Conservation (phyloP, 768 basidiomycete genomes). For the Mycena albidolilacea region DNA sequence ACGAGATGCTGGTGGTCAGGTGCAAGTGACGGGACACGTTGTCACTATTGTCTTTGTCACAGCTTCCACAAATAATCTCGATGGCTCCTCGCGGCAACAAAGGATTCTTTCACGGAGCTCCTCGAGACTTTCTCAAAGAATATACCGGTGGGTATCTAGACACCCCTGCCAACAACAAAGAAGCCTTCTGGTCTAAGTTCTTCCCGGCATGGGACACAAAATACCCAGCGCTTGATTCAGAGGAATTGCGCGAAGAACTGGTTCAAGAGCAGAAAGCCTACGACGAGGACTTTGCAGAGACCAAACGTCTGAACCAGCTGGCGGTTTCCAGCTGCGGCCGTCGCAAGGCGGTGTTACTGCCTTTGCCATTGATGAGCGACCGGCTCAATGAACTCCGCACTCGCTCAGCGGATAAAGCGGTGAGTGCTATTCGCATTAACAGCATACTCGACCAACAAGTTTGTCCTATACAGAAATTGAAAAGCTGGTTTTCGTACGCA, state of each 20-base stretch:
- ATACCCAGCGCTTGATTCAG: background rate
- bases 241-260: background rate
- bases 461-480: background rate
- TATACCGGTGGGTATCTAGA: background rate
- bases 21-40: background rate
- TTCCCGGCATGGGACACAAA: background rate
- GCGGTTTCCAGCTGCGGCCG: background rate
- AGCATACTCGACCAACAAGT: background rate
- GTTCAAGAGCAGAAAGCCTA: background rate
- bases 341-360: background rate
- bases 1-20: background rate
- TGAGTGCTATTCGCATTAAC: background rate
- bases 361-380: background rate
- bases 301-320: too few species aligned
- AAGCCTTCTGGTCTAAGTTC: background rate
- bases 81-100: background rate
- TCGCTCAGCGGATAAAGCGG: background rate
- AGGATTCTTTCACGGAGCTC: background rate
- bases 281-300: background rate
- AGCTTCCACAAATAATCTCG: background rate
- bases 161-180: background rate
- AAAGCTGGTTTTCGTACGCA: background rate
- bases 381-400: background rate
- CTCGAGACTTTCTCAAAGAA: background rate
- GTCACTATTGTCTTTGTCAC: background rate